Conservation (phyloP, 805 yeast species). For the Saccharomyces mikatae region DNA sequence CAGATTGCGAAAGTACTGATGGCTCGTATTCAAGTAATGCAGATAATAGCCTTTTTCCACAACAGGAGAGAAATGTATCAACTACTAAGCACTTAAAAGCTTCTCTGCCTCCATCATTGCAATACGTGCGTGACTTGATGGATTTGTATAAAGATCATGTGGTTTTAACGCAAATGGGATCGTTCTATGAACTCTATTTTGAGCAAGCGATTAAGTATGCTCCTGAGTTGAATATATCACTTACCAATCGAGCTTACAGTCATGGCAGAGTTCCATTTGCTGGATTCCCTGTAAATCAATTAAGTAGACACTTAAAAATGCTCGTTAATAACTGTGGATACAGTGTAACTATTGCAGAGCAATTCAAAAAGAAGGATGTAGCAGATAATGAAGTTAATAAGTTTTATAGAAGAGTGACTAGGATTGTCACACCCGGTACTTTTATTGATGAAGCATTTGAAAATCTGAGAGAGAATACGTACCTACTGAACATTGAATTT, state of each 20-base stretch:
- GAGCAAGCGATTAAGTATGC: constrained; percentile 78
- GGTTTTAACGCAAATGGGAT: constrained; percentile 74
- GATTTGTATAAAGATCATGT: constrained; percentile 44
- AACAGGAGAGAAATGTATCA: neutral
- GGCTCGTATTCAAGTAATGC: neutral
- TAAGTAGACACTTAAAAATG: constrained; percentile 64
- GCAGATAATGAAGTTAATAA: constrained; percentile 31
- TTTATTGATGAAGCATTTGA: constrained; percentile 78
- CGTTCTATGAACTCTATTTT: constrained; percentile 80
- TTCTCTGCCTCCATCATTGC: constrained; percentile 31
- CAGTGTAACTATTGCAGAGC: constrained; percentile 81
- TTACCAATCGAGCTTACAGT: constrained; percentile 48
- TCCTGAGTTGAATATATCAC: constrained; percentile 59
- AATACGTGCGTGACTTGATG: constrained; percentile 35
- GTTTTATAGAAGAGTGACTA: constrained; percentile 60
- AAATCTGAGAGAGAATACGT: constrained; percentile 65
- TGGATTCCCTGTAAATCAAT: constrained; percentile 73
- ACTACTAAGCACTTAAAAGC: neutral
- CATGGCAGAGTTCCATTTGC: constrained; percentile 62
- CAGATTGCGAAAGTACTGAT: neutral
- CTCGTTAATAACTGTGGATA: constrained; percentile 62
- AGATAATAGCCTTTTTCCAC: neutral
- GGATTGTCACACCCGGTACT: constrained; percentile 90
- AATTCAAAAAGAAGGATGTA: constrained; percentile 32
- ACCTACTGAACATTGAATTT: constrained; percentile 54